phyloP scores from a whole-genome alignment of 2,329 filamentous ascomycete genomes.

The Orbilia javanica region DNA sequence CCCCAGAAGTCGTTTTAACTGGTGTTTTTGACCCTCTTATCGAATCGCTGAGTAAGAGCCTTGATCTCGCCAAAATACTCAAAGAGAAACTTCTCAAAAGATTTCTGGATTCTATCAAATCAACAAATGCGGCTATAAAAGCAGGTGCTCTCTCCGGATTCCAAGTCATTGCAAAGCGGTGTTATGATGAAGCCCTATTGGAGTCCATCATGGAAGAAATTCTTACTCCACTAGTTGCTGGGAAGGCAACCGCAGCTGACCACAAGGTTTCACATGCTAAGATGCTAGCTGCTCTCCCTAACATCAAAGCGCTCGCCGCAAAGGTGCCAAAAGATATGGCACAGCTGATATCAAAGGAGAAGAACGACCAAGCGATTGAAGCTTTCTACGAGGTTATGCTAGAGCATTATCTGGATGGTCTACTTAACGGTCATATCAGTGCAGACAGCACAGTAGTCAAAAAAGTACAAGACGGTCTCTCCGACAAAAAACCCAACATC shows the following conservation, averaged over 20 bases:
- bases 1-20: slow-evolving; percentile 88
- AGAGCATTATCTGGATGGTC: slow-evolving; percentile 73
- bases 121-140: slow-evolving; percentile 82
- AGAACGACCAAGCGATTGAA: slow-evolving; percentile 84
- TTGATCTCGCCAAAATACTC: slow-evolving; percentile 83
- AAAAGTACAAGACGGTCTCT: slow-evolving; percentile 81
- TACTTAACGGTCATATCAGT: slow-evolving; percentile 72
- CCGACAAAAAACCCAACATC: slow-evolving; percentile 83
- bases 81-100: slow-evolving; percentile 82
- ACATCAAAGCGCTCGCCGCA: slow-evolving; percentile 73
- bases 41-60: slow-evolving; percentile 74
- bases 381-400: slow-evolving; percentile 80
- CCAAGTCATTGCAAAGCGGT: slow-evolving; percentile 74
- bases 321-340: slow-evolving; percentile 77
- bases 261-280: slow-evolving; percentile 86
- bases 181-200: slow-evolving; percentile 70
- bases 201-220: slow-evolving; percentile 82
- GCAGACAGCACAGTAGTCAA: slow-evolving; percentile 77
- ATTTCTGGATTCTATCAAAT: slow-evolving; percentile 89
- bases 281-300: slow-evolving; percentile 75
- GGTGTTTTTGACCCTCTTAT: slow-evolving; percentile 82
- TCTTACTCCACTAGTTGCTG: slow-evolving; percentile 80
- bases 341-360: slow-evolving; percentile 81
- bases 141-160: slow-evolving; percentile 82
- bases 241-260: slow-evolving; percentile 86